Evolutionary conservation across 805 yeast genomes (phyloP).

Genomic region (Tetrapisispora iriomotensis): DNA sequence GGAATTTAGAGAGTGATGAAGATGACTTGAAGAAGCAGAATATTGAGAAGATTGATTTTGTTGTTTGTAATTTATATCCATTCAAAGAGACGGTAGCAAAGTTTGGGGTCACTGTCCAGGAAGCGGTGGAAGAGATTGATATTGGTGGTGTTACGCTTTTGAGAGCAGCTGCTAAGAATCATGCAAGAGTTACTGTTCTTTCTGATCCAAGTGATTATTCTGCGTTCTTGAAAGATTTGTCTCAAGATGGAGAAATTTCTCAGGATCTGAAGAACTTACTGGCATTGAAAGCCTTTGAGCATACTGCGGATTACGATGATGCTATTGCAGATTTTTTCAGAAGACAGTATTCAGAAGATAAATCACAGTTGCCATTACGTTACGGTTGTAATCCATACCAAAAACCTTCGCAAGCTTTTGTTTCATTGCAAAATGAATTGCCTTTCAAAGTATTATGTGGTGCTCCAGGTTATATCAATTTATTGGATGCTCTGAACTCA

Average conservation of each 20-base stretch:
- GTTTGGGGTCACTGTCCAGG: conserved; percentile 88
- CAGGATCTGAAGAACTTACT: conserved; percentile 65
- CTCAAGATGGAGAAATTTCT: conserved; percentile 56
- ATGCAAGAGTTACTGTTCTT: conserved; percentile 87
- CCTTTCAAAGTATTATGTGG: conserved; percentile 93
- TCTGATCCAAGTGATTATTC: conserved; percentile 94
- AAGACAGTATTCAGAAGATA: conserved; percentile 88
- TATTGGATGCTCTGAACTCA: conserved; percentile 92
- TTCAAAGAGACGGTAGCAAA: conserved; percentile 96
- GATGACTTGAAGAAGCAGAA: conserved; percentile 80
- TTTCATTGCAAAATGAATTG: conserved; percentile 69
- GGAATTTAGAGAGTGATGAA: conserved; percentile 86
- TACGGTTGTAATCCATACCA: conserved; percentile 99
- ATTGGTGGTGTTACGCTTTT: conserved; percentile 96
- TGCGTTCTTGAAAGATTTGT: conserved; percentile 71
- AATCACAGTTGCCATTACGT: conserved; percentile 85
- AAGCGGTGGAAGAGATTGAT: conserved; percentile 97
- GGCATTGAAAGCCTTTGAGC: conserved; percentile 96
- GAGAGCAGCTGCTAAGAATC: conserved; percentile 98
- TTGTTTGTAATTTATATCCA: conserved; percentile 95
- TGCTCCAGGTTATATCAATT: conserved; percentile 94
- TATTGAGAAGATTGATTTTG: conserved; percentile 92
- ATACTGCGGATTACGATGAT: conserved; percentile 94
- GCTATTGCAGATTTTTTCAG: conserved; percentile 96
- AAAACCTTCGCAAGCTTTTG: conserved; percentile 97